Conservation (phyloP, 2,329 filamentous ascomycete species). For the Capronia americana region DNA sequence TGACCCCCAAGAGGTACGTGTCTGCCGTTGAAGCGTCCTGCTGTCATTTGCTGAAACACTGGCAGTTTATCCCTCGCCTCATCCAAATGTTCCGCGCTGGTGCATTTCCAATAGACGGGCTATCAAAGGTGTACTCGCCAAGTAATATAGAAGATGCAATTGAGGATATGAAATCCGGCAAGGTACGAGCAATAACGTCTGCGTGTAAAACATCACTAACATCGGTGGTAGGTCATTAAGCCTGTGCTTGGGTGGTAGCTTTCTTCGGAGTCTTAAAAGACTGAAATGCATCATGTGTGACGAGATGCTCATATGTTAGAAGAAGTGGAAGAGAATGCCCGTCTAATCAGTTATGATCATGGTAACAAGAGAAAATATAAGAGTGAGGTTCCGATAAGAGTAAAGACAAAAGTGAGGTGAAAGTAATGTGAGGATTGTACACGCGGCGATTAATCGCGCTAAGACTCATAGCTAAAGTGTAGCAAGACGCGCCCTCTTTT, state of each 20-base stretch:
- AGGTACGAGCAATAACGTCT: not conserved
- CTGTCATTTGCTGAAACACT: not conserved
- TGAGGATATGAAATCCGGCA: slow-evolving; percentile 15
- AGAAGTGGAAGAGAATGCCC: not conserved
- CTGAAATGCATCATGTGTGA: not conserved
- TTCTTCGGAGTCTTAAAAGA: not conserved
- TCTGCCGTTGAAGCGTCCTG: not conserved
- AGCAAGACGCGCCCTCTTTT: too few relatives aligned
- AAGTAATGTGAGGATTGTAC: too few relatives aligned
- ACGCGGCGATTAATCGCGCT: too few relatives aligned
- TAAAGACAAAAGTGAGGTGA: too few relatives aligned
- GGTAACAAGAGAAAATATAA: too few relatives aligned
- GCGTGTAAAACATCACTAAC: not conserved
- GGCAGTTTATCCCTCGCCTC: slow-evolving; percentile 12
- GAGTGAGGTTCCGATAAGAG: too few relatives aligned
- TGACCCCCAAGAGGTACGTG: slow-evolving; percentile 16
- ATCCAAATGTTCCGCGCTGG: slow-evolving; percentile 8
- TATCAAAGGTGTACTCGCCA: slow-evolving; percentile 15
- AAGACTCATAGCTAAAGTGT: too few relatives aligned
- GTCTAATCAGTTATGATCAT: too few relatives aligned
- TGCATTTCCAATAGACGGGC: slow-evolving; percentile 5
- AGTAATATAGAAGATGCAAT: slow-evolving; percentile 9
- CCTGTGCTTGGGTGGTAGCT: slow-evolving; percentile 14
- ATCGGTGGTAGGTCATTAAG: slow-evolving; percentile 10
- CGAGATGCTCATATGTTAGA: not conserved